Conservation (phyloP, 257 asterid species). For the Ocimum tenuiflorum region DNA sequence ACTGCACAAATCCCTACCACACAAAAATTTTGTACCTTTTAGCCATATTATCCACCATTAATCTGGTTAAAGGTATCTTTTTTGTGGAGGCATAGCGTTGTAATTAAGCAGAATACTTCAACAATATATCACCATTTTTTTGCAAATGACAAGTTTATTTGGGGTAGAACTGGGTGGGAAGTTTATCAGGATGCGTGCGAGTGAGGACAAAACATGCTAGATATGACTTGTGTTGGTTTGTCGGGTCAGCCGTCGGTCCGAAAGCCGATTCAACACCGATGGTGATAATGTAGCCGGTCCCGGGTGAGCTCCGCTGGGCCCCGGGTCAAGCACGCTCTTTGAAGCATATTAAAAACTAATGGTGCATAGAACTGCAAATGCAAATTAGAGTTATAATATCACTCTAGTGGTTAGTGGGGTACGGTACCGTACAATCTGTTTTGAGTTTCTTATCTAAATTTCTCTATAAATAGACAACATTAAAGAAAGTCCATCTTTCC, state of each 20-base stretch:
- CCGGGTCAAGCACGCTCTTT: too few species aligned
- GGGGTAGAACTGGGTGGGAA: too few species aligned
- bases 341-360: neutral
- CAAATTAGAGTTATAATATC: neutral
- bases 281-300: too few species aligned
- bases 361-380: neutral
- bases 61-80: constrained; percentile 61
- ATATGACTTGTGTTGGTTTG: too few species aligned
- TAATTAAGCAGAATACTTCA: constrained; percentile 34
- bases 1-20: too few species aligned
- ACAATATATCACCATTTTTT: neutral
- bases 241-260: too few species aligned
- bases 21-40: too few species aligned
- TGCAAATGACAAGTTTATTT: neutral
- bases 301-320: too few species aligned
- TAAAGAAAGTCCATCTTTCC: neutral
- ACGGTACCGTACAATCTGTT: too few species aligned
- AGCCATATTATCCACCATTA: constrained; percentile 99
- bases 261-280: too few species aligned
- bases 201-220: too few species aligned
- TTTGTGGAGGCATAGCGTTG: constrained; percentile 63
- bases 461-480: neutral
- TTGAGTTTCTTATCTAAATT: neutral
- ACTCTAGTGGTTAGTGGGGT: neutral
- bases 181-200: too few species aligned